These are phyloP conservation scores for Neospora caninum DNA, from an alignment of 169 alveolate genomes.

Conservation along the genomic window DNA sequence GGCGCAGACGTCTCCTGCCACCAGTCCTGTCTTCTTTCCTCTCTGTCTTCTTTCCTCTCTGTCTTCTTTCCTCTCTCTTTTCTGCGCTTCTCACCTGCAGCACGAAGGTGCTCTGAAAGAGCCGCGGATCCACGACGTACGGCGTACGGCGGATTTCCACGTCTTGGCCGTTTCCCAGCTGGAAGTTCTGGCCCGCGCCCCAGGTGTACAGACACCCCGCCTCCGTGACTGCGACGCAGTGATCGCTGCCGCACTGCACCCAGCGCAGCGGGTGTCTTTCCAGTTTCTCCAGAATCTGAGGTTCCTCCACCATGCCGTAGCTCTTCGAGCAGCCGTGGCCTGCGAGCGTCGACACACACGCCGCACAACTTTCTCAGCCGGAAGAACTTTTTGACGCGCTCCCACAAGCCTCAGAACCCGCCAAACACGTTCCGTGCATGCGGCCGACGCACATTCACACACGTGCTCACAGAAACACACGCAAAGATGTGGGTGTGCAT, in stretches of 20 bases:
- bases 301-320: not conserved
- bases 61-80: not conserved
- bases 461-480: not conserved
- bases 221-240: slow-evolving; percentile 42
- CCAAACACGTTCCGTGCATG: too few relatives aligned
- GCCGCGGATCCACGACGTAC: slow-evolving; percentile 22
- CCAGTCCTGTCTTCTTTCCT: not conserved
- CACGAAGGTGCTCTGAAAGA: not conserved
- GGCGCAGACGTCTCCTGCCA: too few relatives aligned
- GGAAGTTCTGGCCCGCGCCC: slow-evolving; percentile 68
- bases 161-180: slow-evolving; percentile 51
- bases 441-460: not conserved
- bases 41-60: not conserved
- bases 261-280: slow-evolving; percentile 6
- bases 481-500: not conserved
- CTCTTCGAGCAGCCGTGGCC: not conserved
- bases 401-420: slow-evolving; percentile 14
- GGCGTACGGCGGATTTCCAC: slow-evolving; percentile 29
- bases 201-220: slow-evolving; percentile 65
- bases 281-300: not conserved
- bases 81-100: not conserved
- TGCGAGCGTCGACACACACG: too few relatives aligned
- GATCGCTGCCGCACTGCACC: slow-evolving; percentile 65
- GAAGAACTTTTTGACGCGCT: too few relatives aligned
- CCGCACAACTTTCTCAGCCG: too few relatives aligned